These are phyloP conservation scores for Mortierella sp. DNA, from an alignment of 371 early-diverging fungal species.

Conservation along the genomic window DNA sequence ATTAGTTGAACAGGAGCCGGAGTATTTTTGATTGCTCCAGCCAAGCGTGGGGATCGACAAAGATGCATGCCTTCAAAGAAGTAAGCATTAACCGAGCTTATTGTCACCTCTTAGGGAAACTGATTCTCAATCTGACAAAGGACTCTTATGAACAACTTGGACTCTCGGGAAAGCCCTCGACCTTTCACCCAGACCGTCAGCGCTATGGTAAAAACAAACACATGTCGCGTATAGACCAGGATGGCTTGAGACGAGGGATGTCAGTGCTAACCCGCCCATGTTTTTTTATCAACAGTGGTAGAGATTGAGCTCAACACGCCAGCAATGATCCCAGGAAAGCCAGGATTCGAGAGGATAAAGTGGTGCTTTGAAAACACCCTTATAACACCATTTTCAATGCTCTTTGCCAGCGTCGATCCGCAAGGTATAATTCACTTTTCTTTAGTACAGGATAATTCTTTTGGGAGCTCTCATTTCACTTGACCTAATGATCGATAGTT, in stretches of 20 bases:
- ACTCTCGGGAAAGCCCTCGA: conserved; percentile 61
- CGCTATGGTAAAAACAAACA: conserved; percentile 61
- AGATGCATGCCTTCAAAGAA: no score
- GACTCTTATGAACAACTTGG: conserved; percentile 71
- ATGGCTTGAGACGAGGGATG: no score
- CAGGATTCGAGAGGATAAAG: conserved; percentile 64
- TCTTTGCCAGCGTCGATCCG: conserved; percentile 59
- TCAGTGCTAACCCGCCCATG: neutral
- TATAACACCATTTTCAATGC: conserved; percentile 57
- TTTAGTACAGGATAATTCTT: no score
- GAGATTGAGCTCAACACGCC: conserved; percentile 59
- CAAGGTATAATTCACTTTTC: conserved; percentile 39
- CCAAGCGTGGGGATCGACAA: no score
- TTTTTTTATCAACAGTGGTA: conserved; percentile 55
- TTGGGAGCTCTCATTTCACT: no score
- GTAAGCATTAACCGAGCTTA: neutral
- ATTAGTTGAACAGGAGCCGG: neutral
- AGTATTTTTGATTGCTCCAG: no score
- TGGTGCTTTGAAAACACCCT: conserved; percentile 72
- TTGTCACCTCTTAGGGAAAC: conserved; percentile 36
- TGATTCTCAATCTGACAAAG: conserved; percentile 68
- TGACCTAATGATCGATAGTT: neutral
- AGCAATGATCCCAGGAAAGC: conserved; percentile 63
- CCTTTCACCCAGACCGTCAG: conserved; percentile 57
- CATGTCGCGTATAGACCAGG: neutral